phyloP scores from a whole-genome alignment of 2,329 filamentous ascomycete species.

The Alternaria alternata region DNA sequence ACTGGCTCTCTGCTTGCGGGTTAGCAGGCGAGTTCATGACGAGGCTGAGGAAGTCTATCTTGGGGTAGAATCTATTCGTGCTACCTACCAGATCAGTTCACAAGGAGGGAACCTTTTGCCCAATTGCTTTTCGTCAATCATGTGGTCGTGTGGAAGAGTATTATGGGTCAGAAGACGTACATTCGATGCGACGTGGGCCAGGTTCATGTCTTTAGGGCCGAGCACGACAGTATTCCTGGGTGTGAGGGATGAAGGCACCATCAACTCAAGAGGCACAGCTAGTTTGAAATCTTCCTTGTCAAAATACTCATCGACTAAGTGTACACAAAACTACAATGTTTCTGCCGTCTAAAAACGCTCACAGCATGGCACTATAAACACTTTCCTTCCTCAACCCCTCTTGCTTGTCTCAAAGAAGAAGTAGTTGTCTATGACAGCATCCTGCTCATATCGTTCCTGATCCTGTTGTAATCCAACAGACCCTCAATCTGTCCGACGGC shows the following conservation, averaged over 20 bases:
- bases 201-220: no score
- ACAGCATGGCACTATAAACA: slow-evolving; percentile 28
- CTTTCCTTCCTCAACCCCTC: neutral
- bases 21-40: neutral
- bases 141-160: no score
- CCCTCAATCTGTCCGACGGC: slow-evolving; percentile 94
- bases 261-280: neutral
- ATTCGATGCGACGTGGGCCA: no score
- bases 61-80: neutral
- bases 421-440: slow-evolving; percentile 58
- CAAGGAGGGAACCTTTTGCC: neutral
- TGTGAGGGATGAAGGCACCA: no score
- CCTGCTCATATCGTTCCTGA: slow-evolving; percentile 86
- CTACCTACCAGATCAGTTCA: neutral
- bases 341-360: slow-evolving; percentile 16
- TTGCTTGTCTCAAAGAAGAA: neutral
- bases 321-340: slow-evolving; percentile 45
- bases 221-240: no score
- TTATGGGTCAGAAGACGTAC: no score
- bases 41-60: neutral
- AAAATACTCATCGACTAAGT: slow-evolving; percentile 38
- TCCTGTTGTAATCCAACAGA: slow-evolving; percentile 76
- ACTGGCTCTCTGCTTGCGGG: no score
- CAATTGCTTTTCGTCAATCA: no score
- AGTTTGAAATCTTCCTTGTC: slow-evolving; percentile 35